Percentiles rank a stretch among this genome's conserved stretches.
These are phyloP conservation scores for Musa acuminata DNA, from an alignment of 176 grass and related monocot genomes.

Conservation along the genomic window DNA sequence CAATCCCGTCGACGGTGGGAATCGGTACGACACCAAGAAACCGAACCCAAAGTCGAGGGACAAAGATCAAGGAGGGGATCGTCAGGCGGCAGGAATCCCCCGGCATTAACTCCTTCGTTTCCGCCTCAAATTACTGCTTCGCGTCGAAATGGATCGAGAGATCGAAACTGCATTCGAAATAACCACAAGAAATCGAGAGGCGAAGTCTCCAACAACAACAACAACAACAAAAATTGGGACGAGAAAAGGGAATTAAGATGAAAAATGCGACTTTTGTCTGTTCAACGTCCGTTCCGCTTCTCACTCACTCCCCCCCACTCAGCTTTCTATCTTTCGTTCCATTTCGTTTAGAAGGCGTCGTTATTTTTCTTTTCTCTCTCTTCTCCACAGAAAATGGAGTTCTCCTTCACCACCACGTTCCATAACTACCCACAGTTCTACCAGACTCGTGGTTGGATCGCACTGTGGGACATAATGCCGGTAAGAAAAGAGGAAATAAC, in stretches of 20 bases:
- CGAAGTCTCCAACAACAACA: no score
- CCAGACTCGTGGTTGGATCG: no score
- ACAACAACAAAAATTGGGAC: neutral
- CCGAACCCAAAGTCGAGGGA: neutral
- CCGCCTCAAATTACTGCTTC: neutral
- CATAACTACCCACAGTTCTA: no score
- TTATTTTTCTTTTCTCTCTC: neutral
- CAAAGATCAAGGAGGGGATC: neutral
- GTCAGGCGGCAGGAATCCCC: neutral
- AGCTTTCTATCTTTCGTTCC: neutral
- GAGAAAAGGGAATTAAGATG: neutral
- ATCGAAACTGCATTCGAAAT: neutral
- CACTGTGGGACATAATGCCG: no score
- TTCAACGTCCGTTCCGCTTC: slow-evolving; percentile 9
- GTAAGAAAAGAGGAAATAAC: no score
- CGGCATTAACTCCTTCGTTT: neutral
- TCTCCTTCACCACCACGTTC: neutral
- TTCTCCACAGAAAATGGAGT: neutral
- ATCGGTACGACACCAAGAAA: neutral
- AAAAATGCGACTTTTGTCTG: neutral
- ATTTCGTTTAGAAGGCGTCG: neutral
- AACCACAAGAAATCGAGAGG: no score
- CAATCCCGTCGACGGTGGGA: neutral
- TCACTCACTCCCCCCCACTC: neutral
- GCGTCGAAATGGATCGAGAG: neutral